phyloP scores from a whole-genome alignment of 768 basidiomycete species.

The Sistotremastrum suecicum region DNA sequence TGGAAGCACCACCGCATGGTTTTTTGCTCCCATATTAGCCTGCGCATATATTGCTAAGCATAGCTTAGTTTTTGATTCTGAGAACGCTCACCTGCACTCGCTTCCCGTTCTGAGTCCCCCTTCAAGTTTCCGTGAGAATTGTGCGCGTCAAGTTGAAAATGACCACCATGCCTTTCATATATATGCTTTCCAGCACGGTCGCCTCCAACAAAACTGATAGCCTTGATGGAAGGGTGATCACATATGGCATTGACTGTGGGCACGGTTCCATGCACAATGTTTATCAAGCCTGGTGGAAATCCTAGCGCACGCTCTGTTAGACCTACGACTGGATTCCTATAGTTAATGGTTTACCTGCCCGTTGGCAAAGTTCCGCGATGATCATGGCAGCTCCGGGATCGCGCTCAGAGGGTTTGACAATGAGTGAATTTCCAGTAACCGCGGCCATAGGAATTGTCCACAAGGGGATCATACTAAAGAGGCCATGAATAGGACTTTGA shows the following conservation, averaged over 20 bases:
- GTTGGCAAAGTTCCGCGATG: slow-evolving; percentile 86
- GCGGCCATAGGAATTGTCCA: slow-evolving; percentile 84
- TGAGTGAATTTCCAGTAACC: slow-evolving; percentile 84
- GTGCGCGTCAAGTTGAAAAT: no score
- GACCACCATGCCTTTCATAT: slow-evolving; percentile 35
- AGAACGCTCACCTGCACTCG: slow-evolving; percentile 31
- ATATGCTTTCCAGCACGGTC: slow-evolving; percentile 91
- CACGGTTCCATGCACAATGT: slow-evolving; percentile 81
- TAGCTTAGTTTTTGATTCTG: no score
- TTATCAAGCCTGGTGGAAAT: slow-evolving; percentile 77
- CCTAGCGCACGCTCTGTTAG: slow-evolving; percentile 11
- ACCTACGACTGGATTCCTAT: no score
- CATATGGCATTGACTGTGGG: slow-evolving; percentile 90
- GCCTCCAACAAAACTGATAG: slow-evolving; percentile 93
- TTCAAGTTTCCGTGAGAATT: slow-evolving; percentile 1
- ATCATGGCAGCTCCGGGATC: slow-evolving; percentile 98
- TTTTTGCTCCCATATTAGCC: slow-evolving; percentile 92
- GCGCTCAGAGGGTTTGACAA: slow-evolving; percentile 92
- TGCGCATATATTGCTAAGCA: slow-evolving; percentile 10
- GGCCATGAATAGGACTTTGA: slow-evolving; percentile 19
- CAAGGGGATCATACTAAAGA: slow-evolving; percentile 68
- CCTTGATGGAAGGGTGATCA: slow-evolving; percentile 81
- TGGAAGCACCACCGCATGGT: slow-evolving; percentile 86
- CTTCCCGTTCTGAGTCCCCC: slow-evolving; percentile 78
- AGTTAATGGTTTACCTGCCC: slow-evolving; percentile 31